Evolutionary conservation across 2,329 filamentous ascomycete genomes (phyloP), one percentile per base, ranked within the genome.

Genomic region (Fusarium austroafricanum): DNA sequence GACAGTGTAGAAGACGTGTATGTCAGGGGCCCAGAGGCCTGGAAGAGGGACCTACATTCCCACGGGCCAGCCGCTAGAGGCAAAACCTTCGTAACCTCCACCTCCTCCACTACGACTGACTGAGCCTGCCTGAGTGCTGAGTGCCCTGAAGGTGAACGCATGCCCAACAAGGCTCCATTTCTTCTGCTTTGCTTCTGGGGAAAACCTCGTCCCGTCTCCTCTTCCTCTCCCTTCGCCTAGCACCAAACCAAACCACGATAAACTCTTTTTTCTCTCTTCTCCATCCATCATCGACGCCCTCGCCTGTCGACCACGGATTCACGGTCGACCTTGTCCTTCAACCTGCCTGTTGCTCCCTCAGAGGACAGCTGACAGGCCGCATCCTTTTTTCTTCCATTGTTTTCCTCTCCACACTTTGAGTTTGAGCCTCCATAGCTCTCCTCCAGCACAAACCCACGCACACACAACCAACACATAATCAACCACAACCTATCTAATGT

Each of bases 401-500:
- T 67, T 67, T 72, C 68, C 73, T 73, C 73, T 72, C 72, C 78
- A 79, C 77, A 63, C 59, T 58, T 58, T 53, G 71, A 73, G 71
- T 62, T 58, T 55, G 71, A 73, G 71, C 71, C 65, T 64, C 60
- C 61, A 64, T 70, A 73, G 71, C 71, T 73, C 71, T 70, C 71
- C 67, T 67, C 70, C 67, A 60, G 44, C 61, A 70, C 73, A 66
- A 71, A 63, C 49, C 43, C 50, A 70, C 60, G 44, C 65, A 51
- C 64, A 57, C 55, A 54, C 71, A 73, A 68, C 71, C 68, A 72
- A 72, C 72, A 44, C 57, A 75, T 55, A 73, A 76, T 78, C 76
- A 81, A 78, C 77, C 79, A 72, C 75, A 80, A 79, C 73, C 76
- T 78, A 76, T 79, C 82, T 80, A 84, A 98, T 98, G 96, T 97